Conservation (phyloP, 306 rosid genomes). For the Senna tora region DNA sequence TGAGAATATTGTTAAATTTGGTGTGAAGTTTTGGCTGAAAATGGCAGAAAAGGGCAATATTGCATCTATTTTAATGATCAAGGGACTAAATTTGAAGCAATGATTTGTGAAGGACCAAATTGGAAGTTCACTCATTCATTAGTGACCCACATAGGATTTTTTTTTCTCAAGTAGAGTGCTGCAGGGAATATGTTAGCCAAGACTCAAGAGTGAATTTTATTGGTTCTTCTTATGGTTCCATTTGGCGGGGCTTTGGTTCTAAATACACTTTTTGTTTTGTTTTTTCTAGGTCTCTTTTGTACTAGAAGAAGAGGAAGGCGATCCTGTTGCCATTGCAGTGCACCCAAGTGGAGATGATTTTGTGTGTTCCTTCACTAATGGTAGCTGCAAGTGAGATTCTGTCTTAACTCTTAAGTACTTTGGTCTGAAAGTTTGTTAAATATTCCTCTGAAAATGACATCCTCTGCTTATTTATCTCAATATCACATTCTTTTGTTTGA, state of each 20-base stretch:
- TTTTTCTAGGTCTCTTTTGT: constrained; percentile 61
- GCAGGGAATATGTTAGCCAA: constrained; percentile 21
- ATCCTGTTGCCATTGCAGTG: constrained; percentile 74
- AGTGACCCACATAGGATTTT: background rate
- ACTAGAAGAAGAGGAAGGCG: constrained; percentile 80
- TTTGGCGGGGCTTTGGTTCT: constrained; percentile 26
- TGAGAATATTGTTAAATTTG: too few relatives aligned
- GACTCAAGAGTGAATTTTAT: constrained; percentile 1
- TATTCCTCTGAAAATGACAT: constrained; percentile 2
- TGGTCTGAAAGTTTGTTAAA: background rate
- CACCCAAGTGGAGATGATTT: constrained; percentile 82
- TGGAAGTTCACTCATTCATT: background rate
- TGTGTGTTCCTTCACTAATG: constrained; percentile 73
- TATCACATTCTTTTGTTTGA: background rate
- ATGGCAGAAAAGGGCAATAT: too few relatives aligned
- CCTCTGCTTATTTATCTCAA: background rate
- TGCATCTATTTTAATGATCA: too few relatives aligned
- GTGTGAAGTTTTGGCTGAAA: too few relatives aligned
- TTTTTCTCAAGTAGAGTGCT: background rate
- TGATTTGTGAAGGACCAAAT: background rate
- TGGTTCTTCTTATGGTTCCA: constrained; percentile 10
- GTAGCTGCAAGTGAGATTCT: constrained; percentile 87
- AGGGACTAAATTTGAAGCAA: background rate
- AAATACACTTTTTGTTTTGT: constrained; percentile 14
- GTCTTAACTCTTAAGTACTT: background rate